phyloP scores from a whole-genome alignment of 2,329 filamentous ascomycete species.

The Penicillium rolfsii region DNA sequence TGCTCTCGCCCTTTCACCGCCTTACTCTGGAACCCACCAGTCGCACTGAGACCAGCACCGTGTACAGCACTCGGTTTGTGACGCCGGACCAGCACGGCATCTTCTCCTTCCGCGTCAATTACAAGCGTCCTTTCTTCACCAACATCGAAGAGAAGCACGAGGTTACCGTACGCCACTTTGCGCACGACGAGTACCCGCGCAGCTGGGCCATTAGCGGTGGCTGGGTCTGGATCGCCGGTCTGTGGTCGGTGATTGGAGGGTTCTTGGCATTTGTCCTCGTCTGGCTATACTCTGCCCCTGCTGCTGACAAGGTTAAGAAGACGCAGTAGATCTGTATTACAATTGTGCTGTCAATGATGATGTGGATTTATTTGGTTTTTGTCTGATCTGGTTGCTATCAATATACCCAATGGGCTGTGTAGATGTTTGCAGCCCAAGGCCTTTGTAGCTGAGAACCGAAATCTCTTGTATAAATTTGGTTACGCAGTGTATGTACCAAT shows the following conservation, averaged over 20 bases:
- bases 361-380: slow-evolving; percentile 22
- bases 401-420: not conserved
- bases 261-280: slow-evolving; percentile 83
- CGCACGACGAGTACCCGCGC: slow-evolving; percentile 93
- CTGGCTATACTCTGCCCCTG: slow-evolving; percentile 79
- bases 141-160: slow-evolving; percentile 92
- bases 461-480: not conserved
- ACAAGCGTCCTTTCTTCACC: slow-evolving; percentile 90
- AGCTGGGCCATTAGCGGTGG: slow-evolving; percentile 87
- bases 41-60: slow-evolving; percentile 67
- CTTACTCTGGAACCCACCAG: slow-evolving; percentile 66
- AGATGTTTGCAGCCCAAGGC: not conserved
- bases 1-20: slow-evolving; percentile 97
- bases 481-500: slow-evolving; percentile 2
- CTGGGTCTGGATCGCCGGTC: slow-evolving; percentile 92
- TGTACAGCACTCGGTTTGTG: slow-evolving; percentile 75
- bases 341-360: slow-evolving; percentile 32
- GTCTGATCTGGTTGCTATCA: not conserved
- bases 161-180: slow-evolving; percentile 93
- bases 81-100: slow-evolving; percentile 97
- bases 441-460: not conserved
- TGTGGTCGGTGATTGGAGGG: slow-evolving; percentile 78
- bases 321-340: slow-evolving; percentile 42
- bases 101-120: slow-evolving; percentile 97
- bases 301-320: slow-evolving; percentile 51